Base-by-base conservation (phyloP, 1,284 basidiomycete species). In the Irpex rosettiformis region DNA sequence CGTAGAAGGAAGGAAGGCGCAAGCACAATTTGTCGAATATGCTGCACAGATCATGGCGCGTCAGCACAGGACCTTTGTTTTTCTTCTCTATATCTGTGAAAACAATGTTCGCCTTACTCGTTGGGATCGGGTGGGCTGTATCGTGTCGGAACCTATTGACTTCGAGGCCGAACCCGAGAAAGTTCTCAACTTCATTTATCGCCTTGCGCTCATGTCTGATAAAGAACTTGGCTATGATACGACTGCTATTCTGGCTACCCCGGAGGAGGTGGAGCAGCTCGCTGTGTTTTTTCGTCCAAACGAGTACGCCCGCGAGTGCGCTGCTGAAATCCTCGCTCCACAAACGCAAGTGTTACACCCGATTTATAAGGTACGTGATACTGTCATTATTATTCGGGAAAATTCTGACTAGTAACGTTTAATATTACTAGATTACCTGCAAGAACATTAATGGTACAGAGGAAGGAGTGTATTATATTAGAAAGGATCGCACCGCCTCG, bases 151-250 rank as follows among this genome's bases (percentile, higher is more conserved):
- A n/a, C 49, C 58, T 3, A 65, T 67, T 56, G 30, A 61, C 18
- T 60, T 61, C 37, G 29, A 25, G 6, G 33, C 13, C 8, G 22
- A 58, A 6, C 37, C 40, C 10, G 43, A 55, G 48, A 29, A 27
- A 6, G 30, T 63, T 22, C 56, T 61, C 4, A 59, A 63, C 6
- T 69, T 70, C 57, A 49, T 70, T n/a, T 66, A 60, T 56, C 61
- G 65, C 10, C 61, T 65, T 27, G 56, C 57, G 10, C 53, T 56
- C 25, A 56, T 64, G 42, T 49, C 56, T 16, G 51, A 21, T 24
- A 52, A 42, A 8, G 33, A 62, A 22, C 65, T 64, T 4, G 69
- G 69, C 1, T 53, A 58, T 43, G 70, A 70, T 29, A 24, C 49
- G 3, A 52, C 56, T 7, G 56, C 33, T n/a, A 10, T 29, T 25